A percentile compares a stretch with the other conserved stretches of the same genome.
Evolutionary conservation across 257 asterid genomes (phyloP).

Genomic region (Petunia secreta): DNA sequence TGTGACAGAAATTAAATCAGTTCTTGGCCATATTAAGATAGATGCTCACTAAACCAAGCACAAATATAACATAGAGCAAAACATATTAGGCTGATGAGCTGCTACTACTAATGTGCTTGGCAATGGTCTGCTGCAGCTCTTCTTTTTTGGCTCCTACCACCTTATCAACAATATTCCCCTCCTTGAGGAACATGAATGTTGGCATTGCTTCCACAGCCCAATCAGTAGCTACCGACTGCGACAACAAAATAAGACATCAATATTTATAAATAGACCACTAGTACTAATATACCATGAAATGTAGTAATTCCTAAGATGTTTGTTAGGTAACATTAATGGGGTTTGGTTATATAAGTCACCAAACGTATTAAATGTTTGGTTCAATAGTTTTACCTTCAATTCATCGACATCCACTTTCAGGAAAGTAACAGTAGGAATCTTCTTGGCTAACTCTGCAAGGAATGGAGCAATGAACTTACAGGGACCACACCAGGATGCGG

Average conservation of each 20-base stretch:
- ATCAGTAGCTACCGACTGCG: conserved; percentile 73
- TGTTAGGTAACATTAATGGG: not conserved
- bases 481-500: conserved; percentile 98
- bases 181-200: conserved; percentile 76
- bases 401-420: conserved; percentile 93
- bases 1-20: not conserved
- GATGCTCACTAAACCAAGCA: conserved; percentile 1
- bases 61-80: not conserved
- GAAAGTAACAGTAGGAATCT: conserved; percentile 68
- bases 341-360: not conserved
- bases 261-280: not conserved
- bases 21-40: not conserved
- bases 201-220: conserved; percentile 98
- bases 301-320: not conserved
- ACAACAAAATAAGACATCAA: conserved; percentile 6
- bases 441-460: conserved; percentile 82
- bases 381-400: conserved; percentile 55
- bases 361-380: not conserved
- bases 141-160: conserved; percentile 87
- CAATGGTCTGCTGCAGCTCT: conserved; percentile 73
- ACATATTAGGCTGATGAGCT: conserved; percentile 28
- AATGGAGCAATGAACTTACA: conserved; percentile 87
- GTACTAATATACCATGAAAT: not conserved
- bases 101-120: conserved; percentile 49
- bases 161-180: conserved; percentile 69